Percentiles rank a stretch among this genome's conserved stretches.
These are phyloP conservation scores for Aspergillus luchuensis DNA, from an alignment of 2,329 filamentous ascomycete species.

Conservation along the genomic window DNA sequence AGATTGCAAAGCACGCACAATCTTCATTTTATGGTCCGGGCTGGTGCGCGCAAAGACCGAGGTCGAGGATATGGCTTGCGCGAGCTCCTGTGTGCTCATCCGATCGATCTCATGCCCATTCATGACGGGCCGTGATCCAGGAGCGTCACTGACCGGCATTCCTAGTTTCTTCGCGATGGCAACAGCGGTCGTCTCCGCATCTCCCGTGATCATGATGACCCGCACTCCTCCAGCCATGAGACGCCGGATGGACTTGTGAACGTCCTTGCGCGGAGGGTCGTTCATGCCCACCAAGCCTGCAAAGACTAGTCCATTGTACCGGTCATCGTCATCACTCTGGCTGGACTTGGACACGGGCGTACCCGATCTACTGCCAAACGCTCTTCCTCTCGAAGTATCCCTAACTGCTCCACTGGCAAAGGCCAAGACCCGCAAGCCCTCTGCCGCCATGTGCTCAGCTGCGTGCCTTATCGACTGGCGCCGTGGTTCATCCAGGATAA, in stretches of 20 bases:
- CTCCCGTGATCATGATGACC: conserved; percentile 98
- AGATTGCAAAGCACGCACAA: conserved; percentile 85
- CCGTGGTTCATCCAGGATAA: conserved; percentile 76
- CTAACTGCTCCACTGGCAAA: conserved; percentile 82
- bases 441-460: conserved; percentile 81
- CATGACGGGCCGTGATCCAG: conserved; percentile 66
- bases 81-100: conserved; percentile 83
- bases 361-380: conserved; percentile 57
- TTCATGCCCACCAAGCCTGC: conserved; percentile 96
- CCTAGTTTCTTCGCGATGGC: conserved; percentile 95
- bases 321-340: conserved; percentile 63
- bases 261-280: conserved; percentile 87
- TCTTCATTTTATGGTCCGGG: conserved; percentile 97
- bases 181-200: conserved; percentile 90
- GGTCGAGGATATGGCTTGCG: conserved; percentile 80
- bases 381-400: conserved; percentile 49
- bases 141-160: conserved; percentile 72
- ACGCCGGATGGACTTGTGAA: conserved; percentile 82
- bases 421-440: conserved; percentile 85
- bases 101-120: conserved; percentile 88
- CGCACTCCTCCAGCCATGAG: conserved; percentile 93
- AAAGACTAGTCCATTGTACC: conserved; percentile 83
- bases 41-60: conserved; percentile 96
- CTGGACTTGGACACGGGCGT: conserved; percentile 39
- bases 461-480: conserved; percentile 75